Base-by-base conservation (phyloP, 106 monocot genomes). In the Xerophyta viscosa region DNA sequence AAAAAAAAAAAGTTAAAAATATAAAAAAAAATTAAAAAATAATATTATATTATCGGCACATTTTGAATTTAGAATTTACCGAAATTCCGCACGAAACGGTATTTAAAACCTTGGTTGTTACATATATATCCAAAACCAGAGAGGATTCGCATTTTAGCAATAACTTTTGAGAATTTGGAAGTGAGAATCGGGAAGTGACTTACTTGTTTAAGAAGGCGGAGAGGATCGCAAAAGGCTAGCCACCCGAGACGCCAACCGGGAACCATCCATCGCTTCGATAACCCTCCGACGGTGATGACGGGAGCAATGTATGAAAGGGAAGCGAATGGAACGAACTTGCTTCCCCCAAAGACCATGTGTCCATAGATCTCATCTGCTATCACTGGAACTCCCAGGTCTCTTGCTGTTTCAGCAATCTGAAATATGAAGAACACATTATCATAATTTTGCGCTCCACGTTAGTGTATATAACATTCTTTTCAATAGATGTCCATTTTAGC, bases 221-320 rank as follows among this genome's bases (percentile, higher is more conserved):
- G 27, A 28, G 70, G 78, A 39, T 96, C 85, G 27, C 51, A 76
- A 0, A 89, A 37, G 30, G 71, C 94, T n/a, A 89, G n/a, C 94
- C 94, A 96, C 8, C 94, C 94, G 6, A 84, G 78, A 9, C 89
- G 84, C 94, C 94, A 96, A 13, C 94, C 94, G 12, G 94, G 94
- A 46, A 96, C 62, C 59, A 96, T 72, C 81, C 81, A 96, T 17
- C 85, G 61, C 65, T 96, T 88, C 2, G 94, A 81, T 50, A 96
- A 33, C 0, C 88, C 68, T 27, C 94, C 89, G 6, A 96, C 73
- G 8, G 67, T 89, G 13, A 96, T 70, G 26, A 96, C 61, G 1
- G 94, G 82, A 14, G 74, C 72, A 27, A 82, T 50, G 18, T 81
- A 66, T n/a, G 76, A 65, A 18, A 84, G 69, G 2, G 75, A 73